Base-by-base conservation (phyloP, 169 alveolate genomes). In the Theileria annulata region DNA sequence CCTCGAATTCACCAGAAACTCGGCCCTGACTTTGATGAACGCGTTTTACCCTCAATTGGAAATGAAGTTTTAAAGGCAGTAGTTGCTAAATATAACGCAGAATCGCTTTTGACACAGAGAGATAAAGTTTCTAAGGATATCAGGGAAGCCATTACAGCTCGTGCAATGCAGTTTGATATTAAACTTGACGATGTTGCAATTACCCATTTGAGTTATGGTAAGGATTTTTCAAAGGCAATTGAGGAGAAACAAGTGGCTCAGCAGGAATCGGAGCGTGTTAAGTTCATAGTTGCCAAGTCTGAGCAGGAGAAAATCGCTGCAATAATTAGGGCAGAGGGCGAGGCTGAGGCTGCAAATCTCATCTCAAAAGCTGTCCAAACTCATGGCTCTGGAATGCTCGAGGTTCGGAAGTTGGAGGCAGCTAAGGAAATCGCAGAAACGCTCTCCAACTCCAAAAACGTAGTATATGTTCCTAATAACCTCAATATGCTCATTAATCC, bases 201-300 rank as follows among this genome's bases (percentile, higher is more conserved):
- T 59, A 96, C 99, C 27, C 98, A 98, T 81, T 87, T 98, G 62
- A 93, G 96, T 69, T 98, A 97, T 87, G 98, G 99, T 15, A 96
- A 94, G 83, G 99, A 98, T 87, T 98, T 96, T 88, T 91, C 97
- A 56, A 94, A 94, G 85, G 99, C 99, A 25, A 96, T 97, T 74
- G 99, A 98, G 88, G 97, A 97, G 80, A 98, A 98, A 91, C 98
- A 98, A 85, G 98, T 98, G 23, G 99, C 99, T 27, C 95, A 98
- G 87, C 99, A 98, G 87, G 99, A 96, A 59, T 98, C 99, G 49
- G 99, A 98, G 87, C 82, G 98, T 64, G 97, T 97, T 42, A 97
- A 97, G 90, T 98, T 96, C 77, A 81, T 96, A 56, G 99, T 98
- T 23, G 96, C 95, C 78, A 92, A 94, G 90, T 96, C 98, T 15